A percentile compares a stretch with the other conserved stretches of the same genome.
These are phyloP conservation scores for Silybum marianum DNA, from an alignment of 129 eudicot species.

Conservation along the genomic window DNA sequence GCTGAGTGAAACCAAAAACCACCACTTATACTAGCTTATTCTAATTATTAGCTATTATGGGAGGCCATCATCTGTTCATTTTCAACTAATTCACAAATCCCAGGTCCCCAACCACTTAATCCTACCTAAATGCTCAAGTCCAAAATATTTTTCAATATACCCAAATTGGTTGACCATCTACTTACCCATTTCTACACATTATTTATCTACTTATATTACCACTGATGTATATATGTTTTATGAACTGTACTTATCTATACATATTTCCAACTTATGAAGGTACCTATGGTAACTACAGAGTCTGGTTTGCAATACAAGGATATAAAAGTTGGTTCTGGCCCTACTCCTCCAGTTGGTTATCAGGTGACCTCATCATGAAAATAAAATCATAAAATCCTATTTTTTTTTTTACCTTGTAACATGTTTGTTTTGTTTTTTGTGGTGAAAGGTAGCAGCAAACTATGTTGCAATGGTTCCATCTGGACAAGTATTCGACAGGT, in stretches of 20 bases:
- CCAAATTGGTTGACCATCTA: background rate
- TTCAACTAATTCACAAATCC: too few relatives aligned
- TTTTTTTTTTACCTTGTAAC: background rate
- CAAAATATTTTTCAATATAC: background rate
- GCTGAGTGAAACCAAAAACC: too few relatives aligned
- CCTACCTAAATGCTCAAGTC: background rate
- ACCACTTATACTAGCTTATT: too few relatives aligned
- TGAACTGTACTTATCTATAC: slow-evolving; percentile 11
- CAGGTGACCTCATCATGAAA: slow-evolving; percentile 56
- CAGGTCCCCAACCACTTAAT: background rate
- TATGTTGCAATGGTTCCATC: slow-evolving; percentile 99
- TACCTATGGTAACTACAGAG: slow-evolving; percentile 91
- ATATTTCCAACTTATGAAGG: slow-evolving; percentile 48
- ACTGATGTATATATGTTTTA: background rate
- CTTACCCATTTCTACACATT: background rate
- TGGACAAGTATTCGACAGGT: slow-evolving; percentile 99
- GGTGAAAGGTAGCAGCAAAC: slow-evolving; percentile 89
- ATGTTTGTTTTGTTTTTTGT: slow-evolving; percentile 18
- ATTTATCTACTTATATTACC: background rate
- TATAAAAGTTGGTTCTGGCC: slow-evolving; percentile 86
- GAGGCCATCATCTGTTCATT: too few relatives aligned
- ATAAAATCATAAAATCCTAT: background rate
- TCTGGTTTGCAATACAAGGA: slow-evolving; percentile 98
- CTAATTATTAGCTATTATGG: too few relatives aligned
- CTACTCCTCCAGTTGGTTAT: slow-evolving; percentile 95